These are phyloP conservation scores for Pestalotiopsis sp. DNA, from an alignment of 2,329 filamentous ascomycete species.

Conservation along the genomic window DNA sequence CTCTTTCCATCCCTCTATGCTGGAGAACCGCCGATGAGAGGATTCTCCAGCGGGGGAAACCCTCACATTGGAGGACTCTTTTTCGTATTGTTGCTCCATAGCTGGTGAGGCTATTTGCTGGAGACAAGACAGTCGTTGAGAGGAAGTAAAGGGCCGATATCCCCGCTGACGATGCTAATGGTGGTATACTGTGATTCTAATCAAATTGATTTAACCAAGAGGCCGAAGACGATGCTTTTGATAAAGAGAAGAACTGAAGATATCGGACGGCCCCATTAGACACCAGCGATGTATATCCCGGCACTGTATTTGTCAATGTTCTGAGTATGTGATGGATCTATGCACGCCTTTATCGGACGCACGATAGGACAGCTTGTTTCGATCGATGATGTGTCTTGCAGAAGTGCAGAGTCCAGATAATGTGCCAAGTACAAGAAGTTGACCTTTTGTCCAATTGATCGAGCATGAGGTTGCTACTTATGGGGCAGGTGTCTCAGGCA, in stretches of 20 bases:
- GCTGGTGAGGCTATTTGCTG: background rate
- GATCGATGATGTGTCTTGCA: background rate
- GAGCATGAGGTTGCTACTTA: background rate
- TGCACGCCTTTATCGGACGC: background rate
- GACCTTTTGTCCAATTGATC: background rate
- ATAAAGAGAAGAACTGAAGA: background rate
- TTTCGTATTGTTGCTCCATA: slow-evolving; percentile 5
- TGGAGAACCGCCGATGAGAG: background rate
- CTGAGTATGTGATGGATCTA: background rate
- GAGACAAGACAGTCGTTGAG: background rate
- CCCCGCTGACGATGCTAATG: background rate
- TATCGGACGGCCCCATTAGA: background rate
- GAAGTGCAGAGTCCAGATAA: background rate
- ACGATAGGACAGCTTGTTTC: background rate
- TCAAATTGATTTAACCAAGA: background rate
- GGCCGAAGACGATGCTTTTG: background rate
- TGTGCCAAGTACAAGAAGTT: background rate
- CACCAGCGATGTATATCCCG: background rate
- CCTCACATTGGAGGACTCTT: too few species aligned
- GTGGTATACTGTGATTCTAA: background rate
- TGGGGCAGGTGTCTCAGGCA: background rate
- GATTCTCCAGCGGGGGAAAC: background rate
- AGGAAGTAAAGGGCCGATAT: background rate
- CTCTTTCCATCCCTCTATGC: slow-evolving; percentile 5
- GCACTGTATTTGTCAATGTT: too few species aligned